Conservation (phyloP, 108 stramenopile species). For the Stephanodiscus minutulus region DNA sequence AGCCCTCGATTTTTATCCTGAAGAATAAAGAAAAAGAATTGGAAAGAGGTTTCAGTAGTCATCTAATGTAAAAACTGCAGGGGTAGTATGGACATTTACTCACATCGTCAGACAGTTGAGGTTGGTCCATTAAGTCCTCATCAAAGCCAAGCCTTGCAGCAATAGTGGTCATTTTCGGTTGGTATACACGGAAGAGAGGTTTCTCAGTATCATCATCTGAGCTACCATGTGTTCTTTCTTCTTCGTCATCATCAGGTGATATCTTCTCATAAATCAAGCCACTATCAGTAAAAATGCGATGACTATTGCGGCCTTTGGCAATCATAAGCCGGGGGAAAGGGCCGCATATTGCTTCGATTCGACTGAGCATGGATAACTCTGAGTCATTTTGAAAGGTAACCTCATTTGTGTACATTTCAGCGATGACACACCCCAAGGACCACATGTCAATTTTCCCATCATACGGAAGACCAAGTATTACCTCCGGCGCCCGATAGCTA, state of each 20-base stretch:
- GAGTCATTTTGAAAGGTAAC: conserved; percentile 95
- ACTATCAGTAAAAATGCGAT: conserved; percentile 87
- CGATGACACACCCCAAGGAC: conserved; percentile 95
- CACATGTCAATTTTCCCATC: conserved; percentile 94
- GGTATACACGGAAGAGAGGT: conserved; percentile 65
- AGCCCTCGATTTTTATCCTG: conserved; percentile 62
- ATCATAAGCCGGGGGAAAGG: conserved; percentile 92
- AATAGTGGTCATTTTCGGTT: conserved; percentile 76
- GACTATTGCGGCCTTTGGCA: conserved; percentile 80
- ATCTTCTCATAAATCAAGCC: conserved; percentile 87
- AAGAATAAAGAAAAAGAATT: not conserved
- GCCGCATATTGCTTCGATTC: conserved; percentile 93
- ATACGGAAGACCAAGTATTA: conserved; percentile 93
- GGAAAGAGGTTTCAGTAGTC: not conserved
- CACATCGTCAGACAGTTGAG: conserved; percentile 37
- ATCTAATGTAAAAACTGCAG: not conserved
- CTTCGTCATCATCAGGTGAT: conserved; percentile 36
- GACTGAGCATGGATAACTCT: conserved; percentile 91
- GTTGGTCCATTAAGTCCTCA: conserved; percentile 61
- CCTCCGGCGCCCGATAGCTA: conserved; percentile 97
- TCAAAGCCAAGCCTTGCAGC: conserved; percentile 74
- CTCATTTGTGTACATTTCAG: conserved; percentile 94
- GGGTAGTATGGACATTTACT: conserved; percentile 5
- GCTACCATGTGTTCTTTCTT: conserved; percentile 30
- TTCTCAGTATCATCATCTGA: conserved; percentile 48